Evolutionary conservation across 495 filamentous ascomycete genomes (phyloP).

Genomic region (Podospora didyma): DNA sequence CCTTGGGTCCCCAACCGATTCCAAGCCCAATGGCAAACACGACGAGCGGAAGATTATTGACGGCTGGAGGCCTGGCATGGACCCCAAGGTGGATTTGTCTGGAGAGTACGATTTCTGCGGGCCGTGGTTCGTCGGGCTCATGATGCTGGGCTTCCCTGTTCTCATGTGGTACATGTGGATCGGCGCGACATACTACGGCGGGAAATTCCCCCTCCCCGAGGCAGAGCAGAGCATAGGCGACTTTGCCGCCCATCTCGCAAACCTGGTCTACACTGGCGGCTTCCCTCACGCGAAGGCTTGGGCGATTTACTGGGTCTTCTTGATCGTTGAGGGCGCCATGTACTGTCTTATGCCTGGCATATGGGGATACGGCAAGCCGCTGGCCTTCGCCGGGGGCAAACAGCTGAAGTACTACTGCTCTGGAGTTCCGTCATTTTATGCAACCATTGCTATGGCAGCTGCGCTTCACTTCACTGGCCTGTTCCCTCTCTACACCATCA

Average conservation of each 20-base stretch:
- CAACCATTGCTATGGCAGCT: slow-evolving; percentile 65
- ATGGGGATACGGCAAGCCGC: slow-evolving; percentile 76
- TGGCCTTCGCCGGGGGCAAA: slow-evolving; percentile 74
- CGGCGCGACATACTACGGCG: slow-evolving; percentile 85
- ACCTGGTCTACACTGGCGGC: slow-evolving; percentile 74
- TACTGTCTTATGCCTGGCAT: slow-evolving; percentile 86
- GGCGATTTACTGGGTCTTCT: slow-evolving; percentile 89
- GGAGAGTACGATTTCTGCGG: slow-evolving; percentile 89
- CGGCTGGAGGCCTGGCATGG: slow-evolving; percentile 62
- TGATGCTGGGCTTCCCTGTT: slow-evolving; percentile 89
- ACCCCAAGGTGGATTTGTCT: slow-evolving; percentile 76
- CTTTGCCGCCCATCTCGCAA: slow-evolving; percentile 62
- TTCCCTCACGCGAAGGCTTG: slow-evolving; percentile 78
- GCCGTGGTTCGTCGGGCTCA: slow-evolving; percentile 64
- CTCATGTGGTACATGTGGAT: slow-evolving; percentile 99
- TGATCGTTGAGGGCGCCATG: slow-evolving; percentile 73
- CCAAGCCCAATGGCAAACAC: slow-evolving; percentile 21
- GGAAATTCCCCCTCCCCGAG: slow-evolving; percentile 67
- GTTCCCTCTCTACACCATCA: slow-evolving; percentile 88
- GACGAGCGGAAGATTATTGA: slow-evolving; percentile 50
- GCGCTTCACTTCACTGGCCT: slow-evolving; percentile 72
- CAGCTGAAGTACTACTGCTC: slow-evolving; percentile 93
- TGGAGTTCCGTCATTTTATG: slow-evolving; percentile 80
- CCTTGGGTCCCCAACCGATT: slow-evolving; percentile 11
- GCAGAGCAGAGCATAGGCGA: slow-evolving; percentile 60